These are phyloP conservation scores for Cinnamomum chago DNA, from an alignment of 164 flowering plant genomes.

Conservation along the genomic window DNA sequence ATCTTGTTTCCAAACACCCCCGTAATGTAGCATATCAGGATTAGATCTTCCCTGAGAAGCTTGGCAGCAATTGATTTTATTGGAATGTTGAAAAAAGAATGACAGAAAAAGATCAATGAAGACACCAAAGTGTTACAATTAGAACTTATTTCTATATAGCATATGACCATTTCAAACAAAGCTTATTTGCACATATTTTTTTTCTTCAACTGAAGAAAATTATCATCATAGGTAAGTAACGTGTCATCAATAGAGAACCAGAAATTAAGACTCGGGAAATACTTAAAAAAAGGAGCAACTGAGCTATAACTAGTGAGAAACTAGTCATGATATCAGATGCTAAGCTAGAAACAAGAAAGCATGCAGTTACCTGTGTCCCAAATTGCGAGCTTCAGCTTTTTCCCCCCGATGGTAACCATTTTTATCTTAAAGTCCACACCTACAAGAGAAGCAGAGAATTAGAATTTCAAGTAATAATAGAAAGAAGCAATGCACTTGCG, in stretches of 20 bases:
- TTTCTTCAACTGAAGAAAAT: background rate
- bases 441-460: slow-evolving; percentile 15
- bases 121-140: too few species aligned
- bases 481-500: background rate
- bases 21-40: too few species aligned
- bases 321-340: background rate
- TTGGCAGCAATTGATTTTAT: too few species aligned
- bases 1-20: too few species aligned
- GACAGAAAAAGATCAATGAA: too few species aligned
- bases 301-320: background rate
- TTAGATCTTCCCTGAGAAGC: too few species aligned
- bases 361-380: slow-evolving; percentile 72
- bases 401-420: slow-evolving; percentile 64
- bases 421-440: slow-evolving; percentile 95
- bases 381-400: slow-evolving; percentile 85
- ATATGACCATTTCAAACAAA: too few species aligned
- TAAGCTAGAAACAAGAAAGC: background rate
- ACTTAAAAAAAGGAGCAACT: background rate
- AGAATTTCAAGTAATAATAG: background rate
- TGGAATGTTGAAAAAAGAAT: too few species aligned
- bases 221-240: background rate
- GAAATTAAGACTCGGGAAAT: background rate
- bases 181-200: too few species aligned
- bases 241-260: background rate
- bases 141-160: too few species aligned